A percentile compares a stretch with the other conserved stretches of the same genome.
Conservation (phyloP, 2,329 filamentous ascomycete species). For the Ophiostoma tasmaniense region DNA sequence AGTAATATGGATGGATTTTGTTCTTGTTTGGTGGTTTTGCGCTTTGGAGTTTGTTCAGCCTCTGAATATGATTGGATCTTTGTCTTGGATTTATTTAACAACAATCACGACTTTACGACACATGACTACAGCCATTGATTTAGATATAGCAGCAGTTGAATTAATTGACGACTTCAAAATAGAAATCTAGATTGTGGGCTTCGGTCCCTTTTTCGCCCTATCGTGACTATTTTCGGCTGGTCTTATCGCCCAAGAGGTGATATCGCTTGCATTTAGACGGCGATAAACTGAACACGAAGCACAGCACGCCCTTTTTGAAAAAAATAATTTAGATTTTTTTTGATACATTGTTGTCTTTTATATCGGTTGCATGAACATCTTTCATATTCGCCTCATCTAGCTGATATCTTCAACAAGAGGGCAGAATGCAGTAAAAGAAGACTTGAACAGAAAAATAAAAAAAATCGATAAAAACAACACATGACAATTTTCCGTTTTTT, state of each 20-base stretch:
- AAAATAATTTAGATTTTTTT: slow-evolving; percentile 15
- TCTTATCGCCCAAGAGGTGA: neutral
- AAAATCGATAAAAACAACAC: slow-evolving; percentile 18
- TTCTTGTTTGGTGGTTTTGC: neutral
- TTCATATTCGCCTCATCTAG: neutral
- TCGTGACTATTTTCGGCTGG: neutral
- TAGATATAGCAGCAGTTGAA: neutral
- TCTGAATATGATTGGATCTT: neutral
- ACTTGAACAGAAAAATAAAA: slow-evolving; percentile 11
- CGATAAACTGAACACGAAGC: neutral
- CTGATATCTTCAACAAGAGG: slow-evolving; percentile 2
- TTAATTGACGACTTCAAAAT: neutral
- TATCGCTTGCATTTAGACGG: neutral
- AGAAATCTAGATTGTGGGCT: neutral
- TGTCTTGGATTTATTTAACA: neutral
- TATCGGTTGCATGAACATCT: slow-evolving; percentile 1
- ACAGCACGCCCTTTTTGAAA: neutral
- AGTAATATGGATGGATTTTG: neutral
- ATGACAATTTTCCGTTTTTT: slow-evolving; percentile 18
- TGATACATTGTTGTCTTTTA: slow-evolving; percentile 7
- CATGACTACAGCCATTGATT: neutral
- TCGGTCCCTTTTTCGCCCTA: neutral
- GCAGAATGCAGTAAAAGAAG: neutral
- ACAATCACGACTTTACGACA: neutral
- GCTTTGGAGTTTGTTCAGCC: neutral